Base-by-base conservation (phyloP, 2,329 filamentous ascomycete genomes). In the Diaporthe batatas region DNA sequence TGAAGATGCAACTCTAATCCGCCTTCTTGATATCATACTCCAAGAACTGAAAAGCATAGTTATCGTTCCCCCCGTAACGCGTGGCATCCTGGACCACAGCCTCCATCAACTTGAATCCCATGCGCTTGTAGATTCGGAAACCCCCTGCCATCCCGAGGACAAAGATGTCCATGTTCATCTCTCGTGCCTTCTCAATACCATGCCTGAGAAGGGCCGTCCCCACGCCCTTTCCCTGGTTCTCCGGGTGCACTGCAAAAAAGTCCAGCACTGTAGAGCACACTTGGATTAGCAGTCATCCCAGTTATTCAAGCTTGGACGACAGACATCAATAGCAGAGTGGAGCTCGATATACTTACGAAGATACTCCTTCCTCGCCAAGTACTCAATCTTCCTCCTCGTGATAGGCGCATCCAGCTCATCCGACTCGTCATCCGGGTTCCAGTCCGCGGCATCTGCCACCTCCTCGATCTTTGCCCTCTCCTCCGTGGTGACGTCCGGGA, bases 211-310 rank as follows among this genome's bases (percentile, higher is more conserved):
- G 71, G n/a, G 71, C 67, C 0, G 76, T 75, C 1, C 73, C 77
- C 42, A 80, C 76, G 6, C 77, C 77, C 8, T 64, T 76, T 14
- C 75, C 68, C 29, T 77, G 74, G 25, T 77, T 64, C 0, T 75
- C 73, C 0, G 77, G 77, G 57, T 77, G 77, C 6, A 79, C 76
- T 0, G 76, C 77, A 3, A 80, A 75, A 68, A 77, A 79, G 16
- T 78, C 77, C 8, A 79, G 76, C 18, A 73, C 77, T 79, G 39
- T n/a, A 21, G 1, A 16, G 5, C 5, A 34, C 6, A 23, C 18
- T 2, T 10, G 2, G 2, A n/a, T 53, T n/a, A 64, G 25, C 21
- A 1, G 12, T 11, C 2, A 34, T 34, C 14, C 7, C 11, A 25
- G 8, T 3, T 51, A 25, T 25, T 10, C 11, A 12, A 47, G 18